Conservation (phyloP, 306 rosid species). For the Clitoria ternatea region DNA sequence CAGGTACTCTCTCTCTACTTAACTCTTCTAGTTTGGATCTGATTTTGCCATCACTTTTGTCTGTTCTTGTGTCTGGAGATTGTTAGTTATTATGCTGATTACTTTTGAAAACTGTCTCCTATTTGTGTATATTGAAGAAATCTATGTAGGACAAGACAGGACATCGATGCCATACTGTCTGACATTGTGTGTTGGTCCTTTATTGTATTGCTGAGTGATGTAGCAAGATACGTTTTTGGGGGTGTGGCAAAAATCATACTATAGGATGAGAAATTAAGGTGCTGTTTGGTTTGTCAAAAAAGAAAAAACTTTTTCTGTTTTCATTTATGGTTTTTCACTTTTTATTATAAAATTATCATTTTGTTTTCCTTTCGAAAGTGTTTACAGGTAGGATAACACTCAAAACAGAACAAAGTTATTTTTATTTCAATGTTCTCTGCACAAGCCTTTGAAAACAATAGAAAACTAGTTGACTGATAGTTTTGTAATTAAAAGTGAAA, state of each 20-base stretch:
- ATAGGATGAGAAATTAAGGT: not conserved
- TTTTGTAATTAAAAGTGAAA: too few relatives aligned
- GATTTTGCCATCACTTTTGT: not conserved
- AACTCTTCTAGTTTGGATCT: slow-evolving; percentile 26
- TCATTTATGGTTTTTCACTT: too few relatives aligned
- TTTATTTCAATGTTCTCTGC: too few relatives aligned
- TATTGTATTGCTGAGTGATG: not conserved
- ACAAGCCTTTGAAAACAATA: too few relatives aligned
- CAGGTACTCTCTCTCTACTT: slow-evolving; percentile 46
- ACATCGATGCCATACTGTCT: not conserved
- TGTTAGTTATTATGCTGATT: slow-evolving; percentile 3
- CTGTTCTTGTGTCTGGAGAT: not conserved
- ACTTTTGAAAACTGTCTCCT: not conserved
- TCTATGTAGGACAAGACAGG: not conserved
- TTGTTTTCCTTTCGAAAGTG: too few relatives aligned
- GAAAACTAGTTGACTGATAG: too few relatives aligned
- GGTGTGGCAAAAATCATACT: not conserved
- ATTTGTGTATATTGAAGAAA: not conserved
- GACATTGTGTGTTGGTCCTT: not conserved
- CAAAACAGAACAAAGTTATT: too few relatives aligned
- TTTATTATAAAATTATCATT: too few relatives aligned
- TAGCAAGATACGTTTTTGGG: not conserved
- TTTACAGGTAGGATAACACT: too few relatives aligned
- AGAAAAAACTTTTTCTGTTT: too few relatives aligned
- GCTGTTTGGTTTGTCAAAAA: too few relatives aligned